Conservation (phyloP, 345 rosid genomes). For the Garcia nutans region DNA sequence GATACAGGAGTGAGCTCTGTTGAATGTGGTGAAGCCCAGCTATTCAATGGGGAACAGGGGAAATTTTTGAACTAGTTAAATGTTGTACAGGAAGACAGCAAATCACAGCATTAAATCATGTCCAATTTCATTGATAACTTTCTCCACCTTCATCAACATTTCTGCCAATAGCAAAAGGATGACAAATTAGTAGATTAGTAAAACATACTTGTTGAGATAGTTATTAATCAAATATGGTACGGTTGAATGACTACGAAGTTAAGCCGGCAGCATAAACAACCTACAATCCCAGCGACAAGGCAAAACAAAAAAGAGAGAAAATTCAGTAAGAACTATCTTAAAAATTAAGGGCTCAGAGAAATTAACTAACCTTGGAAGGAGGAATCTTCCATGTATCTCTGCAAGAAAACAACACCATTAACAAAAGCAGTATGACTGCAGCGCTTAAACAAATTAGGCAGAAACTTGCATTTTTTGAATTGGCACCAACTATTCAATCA, state of each 20-base stretch:
- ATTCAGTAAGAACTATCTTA: constrained; percentile 4
- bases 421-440: constrained; percentile 1
- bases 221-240: background rate
- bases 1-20: background rate
- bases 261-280: background rate
- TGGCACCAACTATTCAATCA: constrained; percentile 1
- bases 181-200: background rate
- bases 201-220: background rate
- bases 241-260: background rate
- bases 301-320: background rate
- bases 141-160: constrained; percentile 70
- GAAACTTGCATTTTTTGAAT: constrained; percentile 18
- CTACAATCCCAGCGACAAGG: background rate
- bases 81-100: background rate
- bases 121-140: constrained; percentile 58
- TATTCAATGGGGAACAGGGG: background rate
- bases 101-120: constrained; percentile 26
- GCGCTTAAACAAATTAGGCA: background rate
- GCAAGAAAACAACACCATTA: constrained; percentile 33
- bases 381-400: constrained; percentile 83
- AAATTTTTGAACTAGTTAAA: background rate
- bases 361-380: constrained; percentile 68
- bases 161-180: constrained; percentile 42
- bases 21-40: background rate
- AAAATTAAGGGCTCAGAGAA: constrained; percentile 15